Evolutionary conservation across 2,329 filamentous ascomycete genomes (phyloP).

Genomic region (Didymella lethalis): DNA sequence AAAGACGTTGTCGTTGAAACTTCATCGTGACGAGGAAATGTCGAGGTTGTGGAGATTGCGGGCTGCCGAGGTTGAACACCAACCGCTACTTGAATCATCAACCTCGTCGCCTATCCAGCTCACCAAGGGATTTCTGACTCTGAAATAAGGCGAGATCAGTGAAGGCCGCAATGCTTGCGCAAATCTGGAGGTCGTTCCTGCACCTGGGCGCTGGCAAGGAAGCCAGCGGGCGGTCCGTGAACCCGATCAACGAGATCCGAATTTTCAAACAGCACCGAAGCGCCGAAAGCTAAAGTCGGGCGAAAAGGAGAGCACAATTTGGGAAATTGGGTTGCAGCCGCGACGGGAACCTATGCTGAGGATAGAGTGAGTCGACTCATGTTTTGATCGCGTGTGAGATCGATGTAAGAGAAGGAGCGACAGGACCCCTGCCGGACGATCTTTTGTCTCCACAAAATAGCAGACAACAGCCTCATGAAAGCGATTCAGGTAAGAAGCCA

Average conservation of each 20-base stretch:
- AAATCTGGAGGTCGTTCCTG: slow-evolving; percentile 17
- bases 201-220: neutral
- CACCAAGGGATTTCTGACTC: neutral
- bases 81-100: slow-evolving; percentile 2
- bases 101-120: neutral
- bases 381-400: neutral
- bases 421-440: neutral
- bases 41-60: neutral
- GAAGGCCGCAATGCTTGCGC: slow-evolving; percentile 19
- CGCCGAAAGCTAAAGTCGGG: slow-evolving; percentile 8
- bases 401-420: slow-evolving; percentile 8
- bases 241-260: slow-evolving; percentile 10
- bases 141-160: neutral
- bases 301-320: neutral
- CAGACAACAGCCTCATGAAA: neutral
- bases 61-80: neutral
- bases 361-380: slow-evolving; percentile 1
- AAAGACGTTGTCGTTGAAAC: slow-evolving; percentile 15
- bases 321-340: neutral
- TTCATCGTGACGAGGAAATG: neutral
- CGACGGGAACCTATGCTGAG: neutral
- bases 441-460: neutral
- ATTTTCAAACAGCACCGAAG: slow-evolving; percentile 11
- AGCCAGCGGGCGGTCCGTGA: slow-evolving; percentile 9
- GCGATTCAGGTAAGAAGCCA: neutral